These are phyloP conservation scores for Serendipita indica DNA, from an alignment of 768 basidiomycete species.

Conservation along the genomic window DNA sequence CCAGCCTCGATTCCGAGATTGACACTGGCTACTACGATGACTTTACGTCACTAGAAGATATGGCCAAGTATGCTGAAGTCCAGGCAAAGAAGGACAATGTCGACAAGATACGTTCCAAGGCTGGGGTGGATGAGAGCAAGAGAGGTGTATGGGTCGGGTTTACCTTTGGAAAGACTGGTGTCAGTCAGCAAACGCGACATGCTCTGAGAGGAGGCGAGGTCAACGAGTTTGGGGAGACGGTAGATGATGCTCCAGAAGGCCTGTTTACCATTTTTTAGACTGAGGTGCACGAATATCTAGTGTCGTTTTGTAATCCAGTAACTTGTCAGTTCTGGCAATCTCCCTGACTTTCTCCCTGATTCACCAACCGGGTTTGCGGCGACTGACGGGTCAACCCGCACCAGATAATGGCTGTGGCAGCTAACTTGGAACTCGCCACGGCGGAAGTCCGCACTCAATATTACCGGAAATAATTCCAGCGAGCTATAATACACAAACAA, in stretches of 20 bases:
- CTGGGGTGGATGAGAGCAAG: conserved; percentile 36
- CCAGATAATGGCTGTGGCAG: neutral
- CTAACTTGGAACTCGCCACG: conserved; percentile 4
- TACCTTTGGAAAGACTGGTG: conserved; percentile 80
- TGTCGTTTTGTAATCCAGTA: neutral
- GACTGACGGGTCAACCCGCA: no score
- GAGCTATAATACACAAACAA: neutral
- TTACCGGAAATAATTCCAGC: neutral
- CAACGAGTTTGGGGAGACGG: conserved; percentile 6
- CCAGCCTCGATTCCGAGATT: conserved; percentile 82
- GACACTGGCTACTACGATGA: conserved; percentile 95
- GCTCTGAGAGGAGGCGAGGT: conserved; percentile 5
- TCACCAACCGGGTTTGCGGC: neutral
- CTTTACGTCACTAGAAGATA: conserved; percentile 76
- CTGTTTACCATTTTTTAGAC: conserved; percentile 15
- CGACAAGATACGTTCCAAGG: conserved; percentile 79
- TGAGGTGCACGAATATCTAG: neutral
- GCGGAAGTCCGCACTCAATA: neutral
- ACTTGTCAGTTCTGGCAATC: neutral
- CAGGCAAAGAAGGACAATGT: conserved; percentile 94
- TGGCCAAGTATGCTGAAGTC: conserved; percentile 98
- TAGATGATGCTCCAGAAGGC: conserved; percentile 1
- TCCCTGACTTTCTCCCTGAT: neutral
- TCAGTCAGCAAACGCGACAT: conserved; percentile 25
- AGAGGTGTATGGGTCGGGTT: conserved; percentile 86